A percentile compares a stretch with the other conserved stretches of the same genome.
Evolutionary conservation across 768 basidiomycete genomes (phyloP).

Genomic region (Leccinum arenicola): DNA sequence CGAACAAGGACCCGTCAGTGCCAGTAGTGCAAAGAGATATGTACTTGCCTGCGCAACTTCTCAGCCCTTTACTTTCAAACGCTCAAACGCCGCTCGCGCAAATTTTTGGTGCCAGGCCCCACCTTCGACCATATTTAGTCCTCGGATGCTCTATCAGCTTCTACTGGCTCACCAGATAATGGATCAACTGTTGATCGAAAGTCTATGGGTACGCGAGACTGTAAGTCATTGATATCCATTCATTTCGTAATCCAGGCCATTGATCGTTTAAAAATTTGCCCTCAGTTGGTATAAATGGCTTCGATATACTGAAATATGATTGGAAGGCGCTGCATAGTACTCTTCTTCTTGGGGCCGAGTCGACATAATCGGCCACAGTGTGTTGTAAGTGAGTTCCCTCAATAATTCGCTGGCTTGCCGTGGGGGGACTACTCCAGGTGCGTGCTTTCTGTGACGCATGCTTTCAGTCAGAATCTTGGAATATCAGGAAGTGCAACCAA

Average conservation of each 20-base stretch:
- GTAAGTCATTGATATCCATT: background rate
- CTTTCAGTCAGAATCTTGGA: background rate
- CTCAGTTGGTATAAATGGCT: background rate
- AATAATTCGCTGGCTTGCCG: background rate
- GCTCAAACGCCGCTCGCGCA: conserved; percentile 1
- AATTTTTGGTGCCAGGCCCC: background rate
- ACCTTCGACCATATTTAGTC: background rate
- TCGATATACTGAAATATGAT: background rate
- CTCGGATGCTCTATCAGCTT: background rate
- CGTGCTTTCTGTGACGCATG: background rate
- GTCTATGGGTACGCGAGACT: background rate
- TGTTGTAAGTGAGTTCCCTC: background rate
- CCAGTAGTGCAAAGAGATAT: background rate
- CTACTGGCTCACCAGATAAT: background rate
- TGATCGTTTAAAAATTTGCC: background rate
- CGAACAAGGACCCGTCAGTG: background rate
- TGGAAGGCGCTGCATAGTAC: background rate
- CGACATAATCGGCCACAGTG: background rate
- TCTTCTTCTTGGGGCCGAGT: background rate
- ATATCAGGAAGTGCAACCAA: background rate
- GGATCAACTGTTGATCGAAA: background rate
- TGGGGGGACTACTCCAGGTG: background rate
- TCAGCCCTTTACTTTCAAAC: background rate
- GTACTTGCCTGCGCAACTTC: conserved; percentile 8
- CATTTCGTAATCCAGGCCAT: too few species aligned